Evolutionary conservation across 805 yeast genomes (phyloP).

Genomic region (Teunomyces funiuensis): DNA sequence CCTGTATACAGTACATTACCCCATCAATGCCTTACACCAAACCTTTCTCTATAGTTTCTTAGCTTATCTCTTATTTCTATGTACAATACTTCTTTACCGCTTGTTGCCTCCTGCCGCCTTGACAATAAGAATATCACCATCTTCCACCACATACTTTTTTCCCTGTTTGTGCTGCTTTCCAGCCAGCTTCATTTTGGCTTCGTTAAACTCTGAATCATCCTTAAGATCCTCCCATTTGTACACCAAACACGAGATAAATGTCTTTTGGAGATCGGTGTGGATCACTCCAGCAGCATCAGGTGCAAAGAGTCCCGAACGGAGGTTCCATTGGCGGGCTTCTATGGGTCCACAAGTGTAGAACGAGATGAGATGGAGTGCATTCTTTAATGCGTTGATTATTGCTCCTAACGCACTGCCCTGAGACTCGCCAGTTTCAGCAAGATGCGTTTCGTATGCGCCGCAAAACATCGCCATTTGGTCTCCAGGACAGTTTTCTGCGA

Average conservation of each 20-base stretch:
- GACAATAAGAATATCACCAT: slow-evolving; percentile 78
- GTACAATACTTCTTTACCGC: too few species aligned
- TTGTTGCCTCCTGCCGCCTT: slow-evolving; percentile 68
- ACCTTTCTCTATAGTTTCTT: too few species aligned
- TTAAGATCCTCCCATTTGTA: slow-evolving; percentile 62
- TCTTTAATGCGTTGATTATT: slow-evolving; percentile 65
- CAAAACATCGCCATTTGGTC: slow-evolving; percentile 39
- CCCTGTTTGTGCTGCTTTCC: slow-evolving; percentile 70
- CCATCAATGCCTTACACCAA: too few species aligned
- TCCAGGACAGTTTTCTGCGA: slow-evolving; percentile 62
- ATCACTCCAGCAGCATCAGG: slow-evolving; percentile 91
- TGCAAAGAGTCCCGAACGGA: slow-evolving; percentile 71
- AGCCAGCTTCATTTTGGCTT: slow-evolving; percentile 48
- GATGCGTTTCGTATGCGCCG: slow-evolving; percentile 49
- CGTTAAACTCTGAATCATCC: slow-evolving; percentile 47
- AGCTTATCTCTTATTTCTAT: too few species aligned
- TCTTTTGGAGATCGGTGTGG: slow-evolving; percentile 79
- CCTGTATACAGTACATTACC: too few species aligned
- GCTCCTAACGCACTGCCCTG: slow-evolving; percentile 54
- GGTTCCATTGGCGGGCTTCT: slow-evolving; percentile 89
- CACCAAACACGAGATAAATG: slow-evolving; percentile 78
- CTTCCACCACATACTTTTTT: slow-evolving; percentile 75
- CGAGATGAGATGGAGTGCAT: slow-evolving; percentile 67
- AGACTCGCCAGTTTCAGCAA: slow-evolving; percentile 27
- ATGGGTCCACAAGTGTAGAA: slow-evolving; percentile 84